Conservation (phyloP, 1,284 basidiomycete genomes). For the Rhodotorula sp. region DNA sequence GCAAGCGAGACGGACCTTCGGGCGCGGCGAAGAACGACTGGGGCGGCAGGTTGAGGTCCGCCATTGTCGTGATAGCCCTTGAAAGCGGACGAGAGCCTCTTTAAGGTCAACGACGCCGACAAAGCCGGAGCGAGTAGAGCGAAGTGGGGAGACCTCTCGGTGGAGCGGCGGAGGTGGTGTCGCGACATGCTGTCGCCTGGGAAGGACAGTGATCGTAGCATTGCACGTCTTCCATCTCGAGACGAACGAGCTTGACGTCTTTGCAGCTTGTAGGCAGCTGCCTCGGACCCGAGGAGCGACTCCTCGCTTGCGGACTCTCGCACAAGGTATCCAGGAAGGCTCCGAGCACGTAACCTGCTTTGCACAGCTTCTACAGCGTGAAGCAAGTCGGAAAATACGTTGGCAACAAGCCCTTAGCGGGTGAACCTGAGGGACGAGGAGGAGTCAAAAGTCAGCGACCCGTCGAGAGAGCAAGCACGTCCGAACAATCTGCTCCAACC, state of each 20-base stretch:
- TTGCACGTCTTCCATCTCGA: too few relatives aligned
- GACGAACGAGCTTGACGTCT: too few relatives aligned
- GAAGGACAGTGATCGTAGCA: background rate
- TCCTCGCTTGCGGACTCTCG: too few relatives aligned
- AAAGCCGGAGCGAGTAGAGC: background rate
- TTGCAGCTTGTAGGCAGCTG: too few relatives aligned
- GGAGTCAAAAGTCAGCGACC: background rate
- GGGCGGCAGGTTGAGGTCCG: conserved; percentile 20
- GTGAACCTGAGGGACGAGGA: background rate
- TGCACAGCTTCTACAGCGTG: too few relatives aligned
- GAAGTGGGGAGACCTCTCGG: background rate
- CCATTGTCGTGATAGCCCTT: background rate
- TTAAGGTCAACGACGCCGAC: background rate
- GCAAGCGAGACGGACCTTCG: conserved; percentile 27
- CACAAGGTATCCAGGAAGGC: too few relatives aligned
- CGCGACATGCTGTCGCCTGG: background rate
- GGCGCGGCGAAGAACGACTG: conserved; percentile 36
- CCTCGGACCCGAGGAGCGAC: too few relatives aligned
- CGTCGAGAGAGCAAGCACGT: background rate
- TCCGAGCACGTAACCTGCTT: too few relatives aligned
- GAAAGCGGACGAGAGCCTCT: too few relatives aligned
- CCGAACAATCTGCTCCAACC: background rate
- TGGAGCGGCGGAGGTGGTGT: background rate
- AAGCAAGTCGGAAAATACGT: too few relatives aligned
- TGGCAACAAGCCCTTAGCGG: too few relatives aligned